Conservation (phyloP, 1,284 basidiomycete genomes). For the Trichosporon sp. region DNA sequence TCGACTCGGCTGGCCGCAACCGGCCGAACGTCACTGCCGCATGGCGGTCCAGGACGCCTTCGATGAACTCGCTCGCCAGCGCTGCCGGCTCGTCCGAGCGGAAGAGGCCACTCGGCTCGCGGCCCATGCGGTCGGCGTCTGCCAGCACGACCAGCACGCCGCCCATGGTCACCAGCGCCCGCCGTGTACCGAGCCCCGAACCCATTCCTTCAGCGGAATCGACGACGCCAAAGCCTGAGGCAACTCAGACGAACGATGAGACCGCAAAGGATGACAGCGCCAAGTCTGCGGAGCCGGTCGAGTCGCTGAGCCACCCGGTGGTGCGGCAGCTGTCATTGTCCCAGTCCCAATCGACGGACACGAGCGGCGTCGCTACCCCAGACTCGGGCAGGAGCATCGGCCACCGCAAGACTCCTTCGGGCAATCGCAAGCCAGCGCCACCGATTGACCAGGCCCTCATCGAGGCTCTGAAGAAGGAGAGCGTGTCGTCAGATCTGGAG, state of each 20-base stretch:
- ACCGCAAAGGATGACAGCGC: neutral
- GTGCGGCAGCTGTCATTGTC: constrained; percentile 3
- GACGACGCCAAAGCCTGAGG: neutral
- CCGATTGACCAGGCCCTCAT: constrained; percentile 6
- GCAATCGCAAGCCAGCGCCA: constrained; percentile 10
- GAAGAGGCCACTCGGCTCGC: neutral
- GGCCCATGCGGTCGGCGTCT: neutral
- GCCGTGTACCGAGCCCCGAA: neutral
- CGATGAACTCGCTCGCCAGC: neutral
- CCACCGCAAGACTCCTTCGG: neutral
- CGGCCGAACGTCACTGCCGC: neutral
- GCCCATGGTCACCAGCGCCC: neutral
- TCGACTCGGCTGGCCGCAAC: neutral
- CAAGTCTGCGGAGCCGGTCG: neutral
- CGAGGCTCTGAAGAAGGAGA: constrained; percentile 1
- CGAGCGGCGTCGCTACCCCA: neutral
- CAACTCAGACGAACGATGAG: neutral
- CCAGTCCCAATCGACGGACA: constrained; percentile 5
- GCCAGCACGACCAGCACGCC: neutral
- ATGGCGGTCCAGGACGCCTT: neutral
- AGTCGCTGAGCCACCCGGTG: neutral
- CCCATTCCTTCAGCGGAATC: neutral
- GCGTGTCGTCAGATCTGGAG: neutral
- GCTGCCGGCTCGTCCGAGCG: neutral
- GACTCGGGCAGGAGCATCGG: neutral